Percentiles rank a stretch among this genome's conserved stretches.
Conservation (phyloP, 306 rosid genomes). For the Cucurbita argyrosperma region DNA sequence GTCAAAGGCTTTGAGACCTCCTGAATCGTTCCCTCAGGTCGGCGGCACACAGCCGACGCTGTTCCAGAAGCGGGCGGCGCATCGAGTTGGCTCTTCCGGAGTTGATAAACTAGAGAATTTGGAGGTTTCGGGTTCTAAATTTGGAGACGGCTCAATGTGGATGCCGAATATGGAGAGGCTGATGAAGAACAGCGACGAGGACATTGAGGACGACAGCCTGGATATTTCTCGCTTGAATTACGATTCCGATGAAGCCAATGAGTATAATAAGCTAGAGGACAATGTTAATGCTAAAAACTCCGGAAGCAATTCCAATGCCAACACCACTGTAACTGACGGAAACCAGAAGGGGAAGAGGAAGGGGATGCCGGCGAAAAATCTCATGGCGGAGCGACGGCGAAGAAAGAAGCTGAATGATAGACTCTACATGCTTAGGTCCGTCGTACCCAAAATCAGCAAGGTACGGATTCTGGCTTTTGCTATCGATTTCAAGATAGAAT, state of each 20-base stretch:
- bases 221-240: constrained; percentile 58
- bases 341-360: constrained; percentile 89
- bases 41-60: constrained; percentile 73
- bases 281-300: constrained; percentile 26
- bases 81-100: constrained; percentile 15
- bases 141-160: constrained; percentile 3
- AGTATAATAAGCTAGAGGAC: constrained; percentile 28
- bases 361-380: constrained; percentile 79
- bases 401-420: constrained; percentile 94
- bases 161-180: constrained; percentile 29
- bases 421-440: constrained; percentile 92
- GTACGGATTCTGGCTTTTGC: constrained; percentile 14
- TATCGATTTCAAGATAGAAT: neutral
- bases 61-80: constrained; percentile 63
- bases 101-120: constrained; percentile 20
- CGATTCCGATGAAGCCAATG: constrained; percentile 63
- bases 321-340: constrained; percentile 32
- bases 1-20: constrained; percentile 36
- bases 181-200: constrained; percentile 37
- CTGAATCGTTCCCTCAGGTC: constrained; percentile 25
- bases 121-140: constrained; percentile 27
- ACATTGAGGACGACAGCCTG: constrained; percentile 38
- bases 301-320: constrained; percentile 32
- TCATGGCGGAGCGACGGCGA: constrained; percentile 97
- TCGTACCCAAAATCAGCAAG: constrained; percentile 97